Conservation (phyloP, 2,329 filamentous ascomycete species). For the Colletotrichum noveboracense region DNA sequence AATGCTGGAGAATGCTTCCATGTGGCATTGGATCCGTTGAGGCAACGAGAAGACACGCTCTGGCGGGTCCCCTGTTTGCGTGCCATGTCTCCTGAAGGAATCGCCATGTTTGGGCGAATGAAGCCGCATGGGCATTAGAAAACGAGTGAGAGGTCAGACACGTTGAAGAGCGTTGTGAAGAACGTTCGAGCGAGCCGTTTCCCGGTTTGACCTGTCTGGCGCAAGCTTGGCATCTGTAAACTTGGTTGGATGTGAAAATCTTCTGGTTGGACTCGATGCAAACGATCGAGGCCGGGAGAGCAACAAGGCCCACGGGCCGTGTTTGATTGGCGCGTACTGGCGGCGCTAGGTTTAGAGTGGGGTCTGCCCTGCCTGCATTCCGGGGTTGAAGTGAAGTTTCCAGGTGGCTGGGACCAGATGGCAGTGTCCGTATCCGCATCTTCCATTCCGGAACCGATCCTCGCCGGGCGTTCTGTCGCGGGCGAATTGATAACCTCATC, state of each 20-base stretch:
- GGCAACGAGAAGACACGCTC: neutral
- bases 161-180: neutral
- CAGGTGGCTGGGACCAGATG: constrained; percentile 13
- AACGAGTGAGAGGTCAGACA: neutral
- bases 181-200: neutral
- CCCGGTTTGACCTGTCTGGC: neutral
- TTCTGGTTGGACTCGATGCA: neutral
- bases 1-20: neutral
- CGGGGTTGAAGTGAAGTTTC: constrained; percentile 3
- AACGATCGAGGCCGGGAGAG: neutral
- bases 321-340: neutral
- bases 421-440: neutral
- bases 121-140: neutral
- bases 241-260: neutral
- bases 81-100: neutral
- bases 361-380: neutral
- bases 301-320: neutral
- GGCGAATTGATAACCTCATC: neutral
- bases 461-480: neutral
- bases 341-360: neutral
- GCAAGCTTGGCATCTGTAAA: neutral
- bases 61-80: neutral
- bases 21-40: neutral
- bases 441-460: neutral
- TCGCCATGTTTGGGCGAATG: neutral